Evolutionary conservation across 2,329 filamentous ascomycete species (phyloP), one percentile per base, ranked within the genome.

Genomic region (Gaeumannomyces sp.): DNA sequence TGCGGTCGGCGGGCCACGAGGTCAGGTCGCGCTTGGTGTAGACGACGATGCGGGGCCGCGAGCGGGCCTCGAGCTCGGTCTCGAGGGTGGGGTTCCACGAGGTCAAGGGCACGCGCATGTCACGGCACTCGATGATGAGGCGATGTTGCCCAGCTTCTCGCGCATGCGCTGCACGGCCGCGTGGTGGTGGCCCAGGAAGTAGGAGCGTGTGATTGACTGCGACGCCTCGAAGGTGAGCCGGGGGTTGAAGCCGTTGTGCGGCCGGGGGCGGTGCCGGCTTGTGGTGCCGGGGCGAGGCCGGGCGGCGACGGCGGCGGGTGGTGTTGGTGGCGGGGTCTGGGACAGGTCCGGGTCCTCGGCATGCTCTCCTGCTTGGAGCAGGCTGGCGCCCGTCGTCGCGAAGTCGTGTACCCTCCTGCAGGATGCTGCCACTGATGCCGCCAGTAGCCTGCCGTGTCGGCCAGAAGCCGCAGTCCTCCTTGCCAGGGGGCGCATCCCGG

Each of bases 161-260:
- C 91, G 91, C 89, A 98, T 97, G 74, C 91, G 89, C 61, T 84
- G 81, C 38, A 97, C 82, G 22, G 91, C 95, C 13, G 90, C 85
- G 67, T 87, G 86, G 81, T 99, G 95, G 78, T 99, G 95, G 67
- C 95, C 95, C 60, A 98, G 84, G 79, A 92, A 99, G 79, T 98
- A 99, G 66, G 94, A 95, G 69, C 92, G 88, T 56, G 91, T 89
- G 67, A 98, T 89, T 63, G 88, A 90, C 59, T 80, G 72, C 64
- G 94, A 89, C 59, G 88, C 80, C 56, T 89, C 87, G 76, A 96
- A 98, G 64, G 80, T 78, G 69, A 81, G 76, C 70, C 94, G 91
- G 31, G 95, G 92, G 58, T 89, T 76, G 78, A 98, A 96, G 45
- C 45, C 45, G 45, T 53, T n/a, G 6, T 8, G 45, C 1, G 45